Evolutionary conservation across 1,284 basidiomycete species (phyloP), one percentile per base, ranked within the genome.

Genomic region (Cronartium ribicola): DNA sequence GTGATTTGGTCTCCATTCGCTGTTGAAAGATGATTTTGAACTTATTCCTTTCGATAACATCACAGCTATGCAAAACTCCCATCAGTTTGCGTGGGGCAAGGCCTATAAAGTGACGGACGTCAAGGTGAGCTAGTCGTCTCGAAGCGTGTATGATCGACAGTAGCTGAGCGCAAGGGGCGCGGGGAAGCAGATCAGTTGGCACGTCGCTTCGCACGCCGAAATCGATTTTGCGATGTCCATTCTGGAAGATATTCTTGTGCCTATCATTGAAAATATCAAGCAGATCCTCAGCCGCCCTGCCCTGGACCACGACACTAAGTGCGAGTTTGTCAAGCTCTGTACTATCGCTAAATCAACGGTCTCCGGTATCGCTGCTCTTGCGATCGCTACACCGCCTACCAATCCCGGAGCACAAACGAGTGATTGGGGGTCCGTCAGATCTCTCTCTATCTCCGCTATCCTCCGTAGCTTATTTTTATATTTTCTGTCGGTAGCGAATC

Each of bases 61-160:
- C 51, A 40, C 76, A 89, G 91, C 86, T 65, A 92, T 94, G 80
- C 85, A 89, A 76, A 83, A 83, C 63, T 85, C 87, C 75, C 90
- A 94, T 78, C 89, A 88, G 76, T 82, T 86, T 8, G 85, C 88
- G 75, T 97, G 94, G 94, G 94, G 94, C 39, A 87, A 87, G 76
- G 83, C 91, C 74, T 94, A 90, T 82, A 87, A 90, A 71, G 84
- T 89, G 6, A 85, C 89, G 77, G 90, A 96, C 68, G 89, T 94
- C 64, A 85, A 88, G 43, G 70, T 72, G 13, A 20, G 10, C 55
- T 55, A 51, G 36, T 20, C 46, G 10, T 41, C n/a, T 13, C 13
- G 46, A n/a, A 48, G 46, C n/a, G 13, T 48, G 13, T 48, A 48
- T 48, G 20, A 43, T 20, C 17, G 11, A 44, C n/a, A 7, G 10